Evolutionary conservation across 257 asterid species (phyloP).

Genomic region (Solanum pimpinellifolium): DNA sequence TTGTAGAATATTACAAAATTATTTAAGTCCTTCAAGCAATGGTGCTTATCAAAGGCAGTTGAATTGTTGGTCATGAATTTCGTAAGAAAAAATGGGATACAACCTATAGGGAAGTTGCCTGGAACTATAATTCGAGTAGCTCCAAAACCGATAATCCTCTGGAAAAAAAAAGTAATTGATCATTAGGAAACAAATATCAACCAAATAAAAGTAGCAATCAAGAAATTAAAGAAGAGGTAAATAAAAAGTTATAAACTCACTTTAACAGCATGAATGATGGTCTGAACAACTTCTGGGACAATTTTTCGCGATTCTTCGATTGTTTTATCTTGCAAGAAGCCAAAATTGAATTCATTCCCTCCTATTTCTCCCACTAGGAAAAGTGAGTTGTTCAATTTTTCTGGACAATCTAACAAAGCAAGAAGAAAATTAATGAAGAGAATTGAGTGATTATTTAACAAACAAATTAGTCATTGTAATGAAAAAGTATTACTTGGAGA

Average conservation of each 20-base stretch:
- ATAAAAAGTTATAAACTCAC: neutral
- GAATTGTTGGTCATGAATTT: neutral
- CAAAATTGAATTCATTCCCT: constrained; percentile 1
- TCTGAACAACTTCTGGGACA: constrained; percentile 2
- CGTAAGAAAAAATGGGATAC: neutral
- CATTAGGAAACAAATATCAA: neutral
- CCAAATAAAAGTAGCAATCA: neutral
- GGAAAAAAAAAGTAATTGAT: neutral
- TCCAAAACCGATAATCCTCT: neutral
- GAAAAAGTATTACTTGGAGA: neutral
- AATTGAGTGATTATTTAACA: neutral
- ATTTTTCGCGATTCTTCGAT: neutral
- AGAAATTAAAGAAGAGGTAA: neutral
- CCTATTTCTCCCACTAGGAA: constrained; percentile 17
- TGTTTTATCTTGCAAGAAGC: constrained; percentile 6
- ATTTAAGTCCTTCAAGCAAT: neutral
- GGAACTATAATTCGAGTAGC: neutral
- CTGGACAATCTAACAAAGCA: neutral
- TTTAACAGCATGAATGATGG: neutral
- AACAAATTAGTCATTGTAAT: neutral
- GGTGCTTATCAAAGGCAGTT: neutral
- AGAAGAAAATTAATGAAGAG: neutral
- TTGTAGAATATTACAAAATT: neutral
- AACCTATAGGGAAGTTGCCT: neutral
- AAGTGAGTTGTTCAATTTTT: neutral